Percentiles rank a stretch among this genome's conserved stretches.
phyloP scores from a whole-genome alignment of 257 asterid species.

The Ilex aquifolium region DNA sequence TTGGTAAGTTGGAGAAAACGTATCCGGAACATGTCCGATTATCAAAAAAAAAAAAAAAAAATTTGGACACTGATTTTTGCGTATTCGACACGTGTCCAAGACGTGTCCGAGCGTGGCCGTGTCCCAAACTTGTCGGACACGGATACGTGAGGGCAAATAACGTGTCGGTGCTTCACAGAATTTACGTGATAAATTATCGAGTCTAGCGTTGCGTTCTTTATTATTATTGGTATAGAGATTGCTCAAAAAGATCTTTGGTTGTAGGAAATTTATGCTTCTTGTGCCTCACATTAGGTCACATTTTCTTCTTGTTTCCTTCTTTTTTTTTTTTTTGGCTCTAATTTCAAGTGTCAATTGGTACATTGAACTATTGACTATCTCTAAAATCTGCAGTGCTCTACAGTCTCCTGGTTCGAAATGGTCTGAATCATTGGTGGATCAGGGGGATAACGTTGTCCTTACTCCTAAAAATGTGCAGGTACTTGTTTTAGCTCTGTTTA shows the following conservation, averaged over 20 bases:
- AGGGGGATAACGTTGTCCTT: conserved; percentile 78
- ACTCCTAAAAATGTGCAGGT: conserved; percentile 99
- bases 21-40: too few relatives aligned
- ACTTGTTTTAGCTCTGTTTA: conserved; percentile 8
- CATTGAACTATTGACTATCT: conserved; percentile 8
- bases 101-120: too few relatives aligned
- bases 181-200: not conserved
- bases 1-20: too few relatives aligned
- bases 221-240: too few relatives aligned
- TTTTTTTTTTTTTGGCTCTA: conserved; percentile 2
- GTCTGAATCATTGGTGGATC: conserved; percentile 63
- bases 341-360: not conserved
- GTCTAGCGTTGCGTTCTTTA: too few relatives aligned
- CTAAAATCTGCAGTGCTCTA: conserved; percentile 45
- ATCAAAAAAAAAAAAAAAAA: too few relatives aligned
- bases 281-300: not conserved
- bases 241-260: not conserved
- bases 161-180: not conserved
- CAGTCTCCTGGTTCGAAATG: conserved; percentile 81
- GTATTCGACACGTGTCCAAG: too few relatives aligned
- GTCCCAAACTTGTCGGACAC: too few relatives aligned
- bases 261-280: not conserved
- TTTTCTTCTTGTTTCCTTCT: conserved; percentile 2
- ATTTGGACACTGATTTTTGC: too few relatives aligned
- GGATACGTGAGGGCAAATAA: too few relatives aligned